Percentiles rank a stretch among this genome's conserved stretches.
Conservation (phyloP, 192 early-diverging fungal species). For the Backusella parvicylindrica region DNA sequence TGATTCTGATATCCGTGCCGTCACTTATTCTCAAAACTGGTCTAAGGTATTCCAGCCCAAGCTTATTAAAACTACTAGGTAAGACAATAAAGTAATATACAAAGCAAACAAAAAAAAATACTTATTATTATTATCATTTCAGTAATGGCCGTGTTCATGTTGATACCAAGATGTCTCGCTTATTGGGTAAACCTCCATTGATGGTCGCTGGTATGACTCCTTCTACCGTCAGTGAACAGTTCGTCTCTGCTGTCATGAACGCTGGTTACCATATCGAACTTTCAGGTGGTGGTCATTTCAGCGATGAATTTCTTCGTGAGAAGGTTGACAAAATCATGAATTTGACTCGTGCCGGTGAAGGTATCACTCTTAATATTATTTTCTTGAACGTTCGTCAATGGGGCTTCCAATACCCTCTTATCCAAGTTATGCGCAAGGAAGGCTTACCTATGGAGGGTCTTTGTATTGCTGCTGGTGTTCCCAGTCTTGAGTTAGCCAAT, state of each 20-base stretch:
- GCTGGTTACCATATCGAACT: slow-evolving; percentile 91
- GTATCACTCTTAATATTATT: slow-evolving; percentile 88
- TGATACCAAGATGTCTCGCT: slow-evolving; percentile 81
- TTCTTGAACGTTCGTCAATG: slow-evolving; percentile 90
- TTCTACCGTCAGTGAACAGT: slow-evolving; percentile 71
- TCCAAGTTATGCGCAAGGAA: slow-evolving; percentile 74
- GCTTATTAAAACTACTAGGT: slow-evolving; percentile 64
- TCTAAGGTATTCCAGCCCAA: slow-evolving; percentile 78
- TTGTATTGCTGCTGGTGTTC: slow-evolving; percentile 91
- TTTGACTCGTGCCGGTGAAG: slow-evolving; percentile 70
- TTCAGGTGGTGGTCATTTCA: slow-evolving; percentile 89
- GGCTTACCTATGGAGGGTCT: slow-evolving; percentile 88
- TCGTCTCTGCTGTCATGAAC: slow-evolving; percentile 84
- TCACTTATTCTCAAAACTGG: slow-evolving; percentile 87
- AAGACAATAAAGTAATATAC: not conserved
- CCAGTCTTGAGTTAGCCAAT: slow-evolving; percentile 79
- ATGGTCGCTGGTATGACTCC: slow-evolving; percentile 98
- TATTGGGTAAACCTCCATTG: slow-evolving; percentile 84
- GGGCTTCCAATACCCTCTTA: slow-evolving; percentile 87
- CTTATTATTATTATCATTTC: slow-evolving; percentile 2
- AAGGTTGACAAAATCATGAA: slow-evolving; percentile 75
- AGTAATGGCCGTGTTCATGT: slow-evolving; percentile 72
- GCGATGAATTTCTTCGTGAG: slow-evolving; percentile 58
- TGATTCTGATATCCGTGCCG: slow-evolving; percentile 67
- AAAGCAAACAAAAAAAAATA: not conserved